These are phyloP conservation scores for Cladochytrium replicatum DNA, from an alignment of 192 early-diverging fungal genomes.

Conservation along the genomic window DNA sequence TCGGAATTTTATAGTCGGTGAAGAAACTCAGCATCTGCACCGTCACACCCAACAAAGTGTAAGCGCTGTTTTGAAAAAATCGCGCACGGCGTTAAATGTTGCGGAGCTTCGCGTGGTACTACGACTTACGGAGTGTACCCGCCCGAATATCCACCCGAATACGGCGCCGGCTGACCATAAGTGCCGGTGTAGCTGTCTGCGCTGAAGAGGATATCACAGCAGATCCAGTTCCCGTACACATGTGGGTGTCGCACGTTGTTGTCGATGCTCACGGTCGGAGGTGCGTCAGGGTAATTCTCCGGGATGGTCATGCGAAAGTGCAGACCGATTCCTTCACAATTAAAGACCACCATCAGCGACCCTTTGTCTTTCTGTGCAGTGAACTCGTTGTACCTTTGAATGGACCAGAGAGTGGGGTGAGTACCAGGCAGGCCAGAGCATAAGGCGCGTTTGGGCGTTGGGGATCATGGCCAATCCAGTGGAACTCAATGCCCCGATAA, in stretches of 20 bases:
- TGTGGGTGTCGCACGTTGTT: neutral
- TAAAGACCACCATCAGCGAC: too few species aligned
- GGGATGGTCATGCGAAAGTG: neutral
- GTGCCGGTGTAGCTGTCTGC: neutral
- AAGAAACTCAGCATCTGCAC: neutral
- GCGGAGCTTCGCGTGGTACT: neutral
- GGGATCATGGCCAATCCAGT: neutral
- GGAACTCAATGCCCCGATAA: neutral
- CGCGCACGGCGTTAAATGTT: neutral
- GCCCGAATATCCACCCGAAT: neutral
- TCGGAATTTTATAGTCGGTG: neutral
- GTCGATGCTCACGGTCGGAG: neutral
- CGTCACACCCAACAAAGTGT: neutral
- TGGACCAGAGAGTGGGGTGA: neutral
- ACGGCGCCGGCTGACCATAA: neutral
- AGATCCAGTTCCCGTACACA: constrained; percentile 1
- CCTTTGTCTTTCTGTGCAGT: too few species aligned
- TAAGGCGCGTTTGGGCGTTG: neutral
- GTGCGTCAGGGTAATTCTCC: neutral
- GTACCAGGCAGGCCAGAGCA: neutral
- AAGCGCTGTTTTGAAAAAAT: neutral
- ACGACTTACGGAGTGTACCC: neutral
- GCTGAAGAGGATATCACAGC: neutral
- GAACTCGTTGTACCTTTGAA: too few species aligned
- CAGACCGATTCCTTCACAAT: neutral